Evolutionary conservation across 2,329 filamentous ascomycete species (phyloP).

Genomic region (Bimuria novae-zelandiae): DNA sequence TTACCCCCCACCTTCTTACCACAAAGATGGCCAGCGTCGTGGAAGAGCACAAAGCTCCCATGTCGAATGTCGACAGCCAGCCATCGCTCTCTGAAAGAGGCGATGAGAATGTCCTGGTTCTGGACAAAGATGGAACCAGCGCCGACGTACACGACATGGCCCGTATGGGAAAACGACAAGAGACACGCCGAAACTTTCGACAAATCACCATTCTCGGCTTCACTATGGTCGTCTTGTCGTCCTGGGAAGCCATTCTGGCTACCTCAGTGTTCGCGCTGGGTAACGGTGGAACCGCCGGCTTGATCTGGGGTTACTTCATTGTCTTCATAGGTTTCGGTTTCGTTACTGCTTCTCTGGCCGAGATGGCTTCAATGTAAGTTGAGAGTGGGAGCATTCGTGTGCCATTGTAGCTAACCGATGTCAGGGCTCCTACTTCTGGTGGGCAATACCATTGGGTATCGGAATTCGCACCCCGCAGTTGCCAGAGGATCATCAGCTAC

Average conservation of each 20-base stretch:
- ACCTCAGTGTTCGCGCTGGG: conserved; percentile 22
- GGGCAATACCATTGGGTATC: conserved; percentile 16
- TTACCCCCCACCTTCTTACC: background rate
- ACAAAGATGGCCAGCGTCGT: conserved; percentile 12
- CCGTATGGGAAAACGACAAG: conserved; percentile 31
- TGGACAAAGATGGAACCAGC: conserved; percentile 22
- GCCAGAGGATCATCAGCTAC: conserved; percentile 49
- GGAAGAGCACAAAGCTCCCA: conserved; percentile 13
- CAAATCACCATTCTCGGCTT: conserved; percentile 23
- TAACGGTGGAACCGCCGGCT: conserved; percentile 36
- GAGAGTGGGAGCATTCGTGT: too few relatives aligned
- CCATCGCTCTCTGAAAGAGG: conserved; percentile 12
- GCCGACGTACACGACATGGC: conserved; percentile 26
- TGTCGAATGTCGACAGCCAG: conserved; percentile 13
- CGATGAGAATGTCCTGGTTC: conserved; percentile 12
- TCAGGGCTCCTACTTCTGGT: conserved; percentile 35
- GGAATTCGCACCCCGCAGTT: conserved; percentile 44
- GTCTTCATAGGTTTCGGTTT: conserved; percentile 29
- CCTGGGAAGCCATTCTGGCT: conserved; percentile 25
- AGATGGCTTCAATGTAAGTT: conserved; percentile 43
- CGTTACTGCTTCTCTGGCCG: conserved; percentile 30
- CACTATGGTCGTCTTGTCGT: conserved; percentile 25
- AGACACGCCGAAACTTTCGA: conserved; percentile 22
- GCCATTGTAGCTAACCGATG: background rate
- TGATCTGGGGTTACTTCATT: conserved; percentile 37